Evolutionary conservation across 2,329 filamentous ascomycete species (phyloP).

Genomic region (Fonsecaea monophora): DNA sequence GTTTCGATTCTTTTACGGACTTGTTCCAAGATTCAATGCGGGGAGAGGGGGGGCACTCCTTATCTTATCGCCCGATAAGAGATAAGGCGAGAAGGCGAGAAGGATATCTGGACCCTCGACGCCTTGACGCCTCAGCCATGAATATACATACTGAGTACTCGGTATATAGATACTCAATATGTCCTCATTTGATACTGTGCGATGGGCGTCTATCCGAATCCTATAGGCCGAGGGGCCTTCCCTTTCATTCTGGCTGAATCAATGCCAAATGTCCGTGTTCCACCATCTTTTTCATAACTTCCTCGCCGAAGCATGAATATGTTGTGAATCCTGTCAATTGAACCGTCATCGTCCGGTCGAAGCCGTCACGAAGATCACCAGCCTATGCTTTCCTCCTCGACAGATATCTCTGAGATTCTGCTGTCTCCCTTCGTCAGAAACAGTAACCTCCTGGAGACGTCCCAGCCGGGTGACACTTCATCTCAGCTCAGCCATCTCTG

Average conservation of each 20-base stretch:
- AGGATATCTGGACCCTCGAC: not conserved
- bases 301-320: not conserved
- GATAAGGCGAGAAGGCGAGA: not conserved
- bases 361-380: not conserved
- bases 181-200: not conserved
- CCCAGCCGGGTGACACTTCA: not conserved
- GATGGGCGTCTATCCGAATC: not conserved
- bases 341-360: not conserved
- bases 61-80: not conserved
- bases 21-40: not conserved
- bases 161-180: not conserved
- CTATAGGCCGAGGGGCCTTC: not conserved
- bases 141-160: not conserved
- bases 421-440: not conserved
- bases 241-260: not conserved
- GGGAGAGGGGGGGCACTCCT: not conserved
- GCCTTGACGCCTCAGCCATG: too few relatives aligned
- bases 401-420: not conserved
- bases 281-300: not conserved
- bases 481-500: not conserved
- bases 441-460: not conserved
- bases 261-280: not conserved
- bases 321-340: not conserved
- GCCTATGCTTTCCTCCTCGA: not conserved
- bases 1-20: too few relatives aligned